These are phyloP conservation scores for Phaseolus lunatus DNA, from an alignment of 306 rosid species.

Conservation along the genomic window DNA sequence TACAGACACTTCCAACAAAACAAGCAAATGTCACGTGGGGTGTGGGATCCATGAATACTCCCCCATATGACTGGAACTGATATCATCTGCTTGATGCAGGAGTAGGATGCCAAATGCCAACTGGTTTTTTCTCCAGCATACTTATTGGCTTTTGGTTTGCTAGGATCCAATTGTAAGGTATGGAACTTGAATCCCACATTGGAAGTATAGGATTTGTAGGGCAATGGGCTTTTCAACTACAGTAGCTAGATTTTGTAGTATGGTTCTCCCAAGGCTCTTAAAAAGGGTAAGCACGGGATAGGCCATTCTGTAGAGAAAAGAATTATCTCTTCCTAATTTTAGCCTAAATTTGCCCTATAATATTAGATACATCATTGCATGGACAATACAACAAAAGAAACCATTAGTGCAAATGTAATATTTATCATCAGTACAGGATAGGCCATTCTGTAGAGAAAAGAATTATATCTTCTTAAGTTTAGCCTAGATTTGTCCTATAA, in stretches of 20 bases:
- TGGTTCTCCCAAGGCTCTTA: background rate
- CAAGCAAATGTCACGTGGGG: constrained; percentile 5
- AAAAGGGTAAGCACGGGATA: background rate
- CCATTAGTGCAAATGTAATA: background rate
- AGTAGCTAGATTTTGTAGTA: background rate
- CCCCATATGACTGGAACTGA: background rate
- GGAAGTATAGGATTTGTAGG: background rate
- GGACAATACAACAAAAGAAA: background rate
- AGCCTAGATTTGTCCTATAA: background rate
- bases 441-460: background rate
- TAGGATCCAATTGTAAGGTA: background rate
- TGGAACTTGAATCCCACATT: background rate
- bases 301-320: background rate
- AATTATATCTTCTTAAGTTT: background rate
- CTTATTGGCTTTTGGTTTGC: background rate
- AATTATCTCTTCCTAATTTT: background rate
- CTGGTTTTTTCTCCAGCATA: constrained; percentile 7
- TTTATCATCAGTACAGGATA: constrained; percentile 2
- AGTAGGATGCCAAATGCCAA: background rate
- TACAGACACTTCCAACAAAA: constrained; percentile 9
- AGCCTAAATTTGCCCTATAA: background rate
- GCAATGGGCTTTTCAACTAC: background rate
- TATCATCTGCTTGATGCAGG: background rate
- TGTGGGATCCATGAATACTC: background rate
- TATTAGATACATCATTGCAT: background rate